These are phyloP conservation scores for Arctium minus DNA, from an alignment of 129 eudicot genomes.

Conservation along the genomic window DNA sequence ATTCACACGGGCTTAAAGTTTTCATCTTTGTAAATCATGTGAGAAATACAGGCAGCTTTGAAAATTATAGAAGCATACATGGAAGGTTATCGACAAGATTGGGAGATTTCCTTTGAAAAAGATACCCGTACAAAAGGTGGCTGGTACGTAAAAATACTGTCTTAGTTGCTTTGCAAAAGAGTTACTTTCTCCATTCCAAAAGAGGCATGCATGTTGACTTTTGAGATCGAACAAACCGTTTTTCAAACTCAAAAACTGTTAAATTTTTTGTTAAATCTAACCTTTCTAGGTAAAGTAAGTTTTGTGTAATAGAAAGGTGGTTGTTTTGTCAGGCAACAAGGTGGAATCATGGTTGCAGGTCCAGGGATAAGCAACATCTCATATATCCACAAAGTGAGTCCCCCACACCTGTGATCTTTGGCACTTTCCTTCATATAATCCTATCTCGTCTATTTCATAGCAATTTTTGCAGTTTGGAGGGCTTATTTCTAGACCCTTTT, in stretches of 20 bases:
- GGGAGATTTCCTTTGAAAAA: constrained; percentile 91
- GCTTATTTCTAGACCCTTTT: not conserved
- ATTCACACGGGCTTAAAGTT: not conserved
- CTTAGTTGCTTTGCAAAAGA: not conserved
- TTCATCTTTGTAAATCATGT: not conserved
- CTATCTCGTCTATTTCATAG: not conserved
- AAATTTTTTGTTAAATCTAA: not conserved
- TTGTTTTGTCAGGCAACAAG: constrained; percentile 78
- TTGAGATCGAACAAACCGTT: not conserved
- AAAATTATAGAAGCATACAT: constrained; percentile 77
- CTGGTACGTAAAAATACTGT: constrained; percentile 50
- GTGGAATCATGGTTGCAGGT: constrained; percentile 93
- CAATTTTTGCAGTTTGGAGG: not conserved
- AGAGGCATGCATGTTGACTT: not conserved
- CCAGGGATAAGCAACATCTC: constrained; percentile 91
- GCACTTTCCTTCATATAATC: not conserved
- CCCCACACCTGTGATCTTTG: not conserved
- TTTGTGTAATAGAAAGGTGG: not conserved
- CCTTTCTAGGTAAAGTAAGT: not conserved
- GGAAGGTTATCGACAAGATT: constrained; percentile 96
- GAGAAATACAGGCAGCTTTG: constrained; percentile 62
- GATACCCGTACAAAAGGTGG: constrained; percentile 90
- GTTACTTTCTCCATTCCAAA: not conserved
- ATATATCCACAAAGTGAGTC: constrained; percentile 82
- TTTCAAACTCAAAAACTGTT: not conserved